phyloP scores from a whole-genome alignment of 2,329 filamentous ascomycete genomes.

The Aspergillus fumigatus region DNA sequence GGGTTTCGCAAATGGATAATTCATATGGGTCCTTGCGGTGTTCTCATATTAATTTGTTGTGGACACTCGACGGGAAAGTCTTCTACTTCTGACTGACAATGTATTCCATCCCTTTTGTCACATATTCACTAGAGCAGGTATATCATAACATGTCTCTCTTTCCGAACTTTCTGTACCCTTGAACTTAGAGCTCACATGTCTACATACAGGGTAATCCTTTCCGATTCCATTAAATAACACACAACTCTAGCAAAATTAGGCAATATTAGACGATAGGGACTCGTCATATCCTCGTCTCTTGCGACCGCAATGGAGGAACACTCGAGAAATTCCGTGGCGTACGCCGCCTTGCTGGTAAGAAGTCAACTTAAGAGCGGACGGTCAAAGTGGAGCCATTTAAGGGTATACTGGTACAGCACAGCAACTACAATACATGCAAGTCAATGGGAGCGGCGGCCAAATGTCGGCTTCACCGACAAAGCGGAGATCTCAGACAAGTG shows the following conservation, averaged over 20 bases:
- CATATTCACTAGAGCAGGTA: not conserved
- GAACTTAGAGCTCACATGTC: not conserved
- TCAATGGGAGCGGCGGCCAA: constrained; percentile 4
- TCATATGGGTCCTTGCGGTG: no score
- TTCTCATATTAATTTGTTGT: no score
- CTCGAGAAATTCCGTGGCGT: no score
- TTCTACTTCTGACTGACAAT: not conserved
- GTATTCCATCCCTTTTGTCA: not conserved
- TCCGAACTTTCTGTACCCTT: not conserved
- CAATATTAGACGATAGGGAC: not conserved
- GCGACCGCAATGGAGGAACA: not conserved
- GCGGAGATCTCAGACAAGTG: not conserved
- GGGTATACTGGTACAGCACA: constrained; percentile 25
- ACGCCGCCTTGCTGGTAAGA: no score
- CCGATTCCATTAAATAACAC: not conserved
- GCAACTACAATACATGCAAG: constrained; percentile 16
- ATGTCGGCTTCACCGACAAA: constrained; percentile 1
- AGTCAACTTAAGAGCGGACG: not conserved
- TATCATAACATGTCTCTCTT: not conserved
- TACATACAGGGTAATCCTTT: not conserved
- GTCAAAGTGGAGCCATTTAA: constrained; percentile 20
- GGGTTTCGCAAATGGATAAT: no score
- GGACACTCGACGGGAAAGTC: not conserved
- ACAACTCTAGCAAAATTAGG: not conserved
- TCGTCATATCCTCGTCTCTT: not conserved